Evolutionary conservation across 106 monocot genomes (phyloP), one percentile per base, ranked within the genome.

Genomic region (Dendrobium chrysotoxum): DNA sequence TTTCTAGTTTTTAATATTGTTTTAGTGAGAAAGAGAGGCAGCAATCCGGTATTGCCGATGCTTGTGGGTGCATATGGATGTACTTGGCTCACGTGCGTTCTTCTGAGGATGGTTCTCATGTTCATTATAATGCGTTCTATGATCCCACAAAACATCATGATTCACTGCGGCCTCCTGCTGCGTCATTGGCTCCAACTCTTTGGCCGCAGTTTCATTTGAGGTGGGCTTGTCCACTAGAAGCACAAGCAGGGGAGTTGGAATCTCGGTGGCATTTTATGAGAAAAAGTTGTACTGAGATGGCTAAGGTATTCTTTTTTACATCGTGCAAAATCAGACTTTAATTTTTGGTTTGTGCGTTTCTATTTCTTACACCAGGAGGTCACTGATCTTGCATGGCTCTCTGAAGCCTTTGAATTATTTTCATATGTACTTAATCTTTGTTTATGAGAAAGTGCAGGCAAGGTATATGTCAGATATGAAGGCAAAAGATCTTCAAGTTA

Each of bases 121-220:
- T 78, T 71, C 98, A 99, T 54, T 85, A 54, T 72, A 99, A 95
- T 77, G 66, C 84, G 11, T 99, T 99, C 78, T 99, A 95, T 81
- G 91, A 99, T 77, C 87, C 89, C 21, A 12, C 44, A 12, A 89
- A 87, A 75, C 84, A 93, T 73, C 77, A 84, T 74, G 38, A 58
- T 39, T 85, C 95, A 21, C 82, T 99, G 23, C 71, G 87, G 20
- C 92, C 98, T 84, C 92, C 98, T 53, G 98, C 98, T 78, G 98
- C 98, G 38, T 85, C 92, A 78, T 85, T 99, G 79, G 98, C 98
- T 81, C 98, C 98, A 77, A 99, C 91, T 4, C 79, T 99, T 35
- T 99, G 98, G 98, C 98, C 98, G 26, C 93, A 99, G 66, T 99
- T 99, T 81, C 93, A 93, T 79, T 86, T 99, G 79, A 83, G 98